Base-by-base conservation (phyloP, 176 grass and related monocot species). In the Puccinellia tenuiflora region DNA sequence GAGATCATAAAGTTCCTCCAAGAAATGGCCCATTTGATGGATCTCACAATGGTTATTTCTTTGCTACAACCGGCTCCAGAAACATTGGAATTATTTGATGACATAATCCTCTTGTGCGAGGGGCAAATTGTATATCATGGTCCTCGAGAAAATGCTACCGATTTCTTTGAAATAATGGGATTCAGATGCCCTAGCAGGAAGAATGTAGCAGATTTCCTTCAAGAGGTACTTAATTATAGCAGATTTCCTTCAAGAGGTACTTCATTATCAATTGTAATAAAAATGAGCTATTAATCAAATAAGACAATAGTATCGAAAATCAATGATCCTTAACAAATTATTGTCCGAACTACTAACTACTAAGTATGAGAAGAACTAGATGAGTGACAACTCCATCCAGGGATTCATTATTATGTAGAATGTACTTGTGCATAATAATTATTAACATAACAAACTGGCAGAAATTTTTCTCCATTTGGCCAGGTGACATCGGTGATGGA, bases 221-320 rank as follows among this genome's bases (percentile, higher is more conserved):
- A 92, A 87, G 92, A 97, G 94, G 94, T 97, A 94, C 10, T 65
- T 62, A 38, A 55, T 16, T 52, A 74, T 89, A 42, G 92, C 92
- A 0, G 88, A 94, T 79, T 97, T 97, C 68, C 92, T 97, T 88
- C 94, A 92, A 87, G 92, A 97, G 94, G 94, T 97, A 94, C 10
- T 65, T 62, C 46, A 55, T 16, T 52, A 74, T 66, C 46, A 79
- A 46, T 29, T 73, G 0, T 2, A 20, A 0, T 12, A 3, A 83
- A 3, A 25, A 25, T 26, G 17, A 67, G 40, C 6, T 15, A 6
- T 5, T 54, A 35, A 22, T 14, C 38, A 48, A 24, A 81, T 26
- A 76, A 43, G 43, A 5, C 9, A 87, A 2, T n/a, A 15, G 1
- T 69, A 21, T 5, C 55, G 18, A 81, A 18, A 50, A 37, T 35